Base-by-base conservation (phyloP, 495 filamentous ascomycete genomes). In the Aspergillus mulundensis region DNA sequence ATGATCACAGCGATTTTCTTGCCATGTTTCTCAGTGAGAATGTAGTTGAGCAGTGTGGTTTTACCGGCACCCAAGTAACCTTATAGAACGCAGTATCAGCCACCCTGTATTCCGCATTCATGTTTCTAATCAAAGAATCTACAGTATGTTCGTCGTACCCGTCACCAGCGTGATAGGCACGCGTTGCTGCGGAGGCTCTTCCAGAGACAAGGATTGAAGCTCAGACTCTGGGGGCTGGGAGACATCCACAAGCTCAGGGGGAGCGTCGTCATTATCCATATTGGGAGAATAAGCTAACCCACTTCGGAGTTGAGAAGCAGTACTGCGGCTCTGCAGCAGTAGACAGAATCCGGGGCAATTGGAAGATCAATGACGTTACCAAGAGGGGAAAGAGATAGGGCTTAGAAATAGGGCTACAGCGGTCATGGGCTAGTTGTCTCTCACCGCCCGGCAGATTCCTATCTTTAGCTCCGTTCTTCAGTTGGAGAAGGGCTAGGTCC, bases 1-100 rank as follows among this genome's bases (percentile, higher is more conserved):
- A 97, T 83, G 55, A 98, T 98, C 23, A 98, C 94, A 10, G 94
- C 94, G 67, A 98, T 91, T 68, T 87, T 94, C 78, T 97, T 97
- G 65, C 92, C 93, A 81, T 97, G 94, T 51, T 90, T 85, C 58
- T 91, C 91, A 19, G 84, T 91, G 34, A 98, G 77, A 41, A 98
- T 97, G 68, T 97, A 95, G 65, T 98, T 98, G 43, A 98, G 76
- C 7, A 98, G 75, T 0, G 95, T 97, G 0, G 93, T 97, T 70
- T 98, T 98, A 18, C 94, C 94, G 21, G 94, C 88, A 28, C 94
- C 94, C 16, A 98, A 82, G 62, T 97, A 98, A 7, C 84, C 84
- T 87, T 11, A 18, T 15, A 40, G 21, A 40, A 0, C 8, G 24
- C 30, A 20, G 36, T 7, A 28, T 16, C 36, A 62, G 45, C 53